Conservation (phyloP, 768 basidiomycete genomes). For the Naganishia friedmannii region DNA sequence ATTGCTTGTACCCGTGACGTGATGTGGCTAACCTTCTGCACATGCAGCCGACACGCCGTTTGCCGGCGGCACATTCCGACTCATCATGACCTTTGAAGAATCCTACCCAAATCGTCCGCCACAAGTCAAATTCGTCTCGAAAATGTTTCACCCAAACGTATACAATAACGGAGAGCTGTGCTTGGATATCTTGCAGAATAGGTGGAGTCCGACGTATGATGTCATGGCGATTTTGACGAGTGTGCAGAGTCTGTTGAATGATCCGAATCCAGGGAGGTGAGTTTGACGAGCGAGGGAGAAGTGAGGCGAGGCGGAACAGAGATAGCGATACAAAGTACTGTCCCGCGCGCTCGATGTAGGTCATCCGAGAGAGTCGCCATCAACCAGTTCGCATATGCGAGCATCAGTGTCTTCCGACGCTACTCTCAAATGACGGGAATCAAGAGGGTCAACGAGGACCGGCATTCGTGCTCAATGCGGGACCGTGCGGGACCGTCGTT, state of each 20-base stretch:
- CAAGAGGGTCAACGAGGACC: too few species aligned
- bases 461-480: too few species aligned
- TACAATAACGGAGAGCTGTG: conserved; percentile 98
- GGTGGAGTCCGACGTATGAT: conserved; percentile 98
- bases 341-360: too few species aligned
- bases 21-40: background rate
- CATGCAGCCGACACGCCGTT: conserved; percentile 98
- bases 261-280: conserved; percentile 85
- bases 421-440: too few species aligned
- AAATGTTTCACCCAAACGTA: conserved; percentile 99
- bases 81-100: conserved; percentile 91
- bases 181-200: conserved; percentile 95
- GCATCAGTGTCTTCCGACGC: too few species aligned
- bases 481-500: too few species aligned
- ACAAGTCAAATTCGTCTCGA: conserved; percentile 89
- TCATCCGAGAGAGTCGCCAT: background rate
- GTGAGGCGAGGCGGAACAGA: background rate
- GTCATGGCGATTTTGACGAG: conserved; percentile 96
- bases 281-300: conserved; percentile 31
- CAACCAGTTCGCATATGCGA: too few species aligned
- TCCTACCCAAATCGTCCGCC: conserved; percentile 99
- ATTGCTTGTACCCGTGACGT: background rate
- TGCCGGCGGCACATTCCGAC: conserved; percentile 98
- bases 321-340: too few species aligned
- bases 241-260: conserved; percentile 91